Evolutionary conservation across 2,329 filamentous ascomycete species (phyloP).

Genomic region (Leptographium flavum): DNA sequence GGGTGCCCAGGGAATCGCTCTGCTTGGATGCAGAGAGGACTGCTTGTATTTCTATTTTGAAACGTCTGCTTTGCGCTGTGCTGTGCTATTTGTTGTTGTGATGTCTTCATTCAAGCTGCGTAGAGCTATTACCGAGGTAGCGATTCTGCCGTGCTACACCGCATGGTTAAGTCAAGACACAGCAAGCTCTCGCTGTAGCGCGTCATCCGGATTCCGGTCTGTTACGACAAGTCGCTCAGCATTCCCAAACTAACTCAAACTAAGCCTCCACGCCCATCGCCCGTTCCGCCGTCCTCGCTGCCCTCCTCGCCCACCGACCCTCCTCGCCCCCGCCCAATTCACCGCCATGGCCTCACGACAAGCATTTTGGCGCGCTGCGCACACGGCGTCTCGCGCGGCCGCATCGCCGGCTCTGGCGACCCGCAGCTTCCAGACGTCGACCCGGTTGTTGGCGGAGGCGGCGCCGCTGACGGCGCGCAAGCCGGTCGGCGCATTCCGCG

Average conservation of each 20-base stretch:
- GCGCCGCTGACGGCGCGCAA: constrained; percentile 39
- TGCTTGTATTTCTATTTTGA: no score
- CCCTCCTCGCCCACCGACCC: neutral
- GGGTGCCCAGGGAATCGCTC: no score
- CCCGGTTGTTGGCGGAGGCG: constrained; percentile 27
- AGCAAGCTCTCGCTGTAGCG: neutral
- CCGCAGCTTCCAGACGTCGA: constrained; percentile 37
- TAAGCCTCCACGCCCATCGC: no score
- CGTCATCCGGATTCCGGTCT: neutral
- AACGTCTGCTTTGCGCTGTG: no score
- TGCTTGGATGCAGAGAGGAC: no score
- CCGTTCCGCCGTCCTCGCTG: no score
- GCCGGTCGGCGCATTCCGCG: constrained; percentile 46
- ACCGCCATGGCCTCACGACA: constrained; percentile 29
- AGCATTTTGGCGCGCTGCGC: constrained; percentile 23
- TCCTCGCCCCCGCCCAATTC: neutral
- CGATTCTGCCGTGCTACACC: constrained; percentile 2
- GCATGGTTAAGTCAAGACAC: neutral
- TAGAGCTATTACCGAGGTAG: neutral
- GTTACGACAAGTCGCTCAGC: neutral
- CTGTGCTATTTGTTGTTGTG: neutral
- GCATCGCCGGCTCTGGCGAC: constrained; percentile 10
- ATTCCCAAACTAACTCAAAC: no score
- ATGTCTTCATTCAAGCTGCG: neutral
- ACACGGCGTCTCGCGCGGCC: constrained; percentile 17